A percentile compares a stretch with the other conserved stretches of the same genome.
Evolutionary conservation across 768 basidiomycete genomes (phyloP).

Genomic region (Boletus sensibilis): DNA sequence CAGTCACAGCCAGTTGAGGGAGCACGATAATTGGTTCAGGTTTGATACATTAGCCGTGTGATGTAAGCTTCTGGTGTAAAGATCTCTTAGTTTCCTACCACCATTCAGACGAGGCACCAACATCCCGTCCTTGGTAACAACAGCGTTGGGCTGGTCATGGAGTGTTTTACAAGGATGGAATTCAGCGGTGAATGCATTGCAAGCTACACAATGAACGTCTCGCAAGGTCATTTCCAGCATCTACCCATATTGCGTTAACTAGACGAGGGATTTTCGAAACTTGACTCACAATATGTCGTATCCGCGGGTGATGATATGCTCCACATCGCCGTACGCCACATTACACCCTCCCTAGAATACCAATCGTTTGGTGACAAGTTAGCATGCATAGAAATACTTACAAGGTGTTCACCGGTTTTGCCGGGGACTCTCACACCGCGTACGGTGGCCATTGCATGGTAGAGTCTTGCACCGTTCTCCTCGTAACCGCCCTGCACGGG

Average conservation of each 20-base stretch:
- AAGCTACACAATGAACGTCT: not conserved
- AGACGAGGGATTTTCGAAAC: not conserved
- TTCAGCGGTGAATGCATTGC: not conserved
- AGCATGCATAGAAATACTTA: conserved; percentile 30
- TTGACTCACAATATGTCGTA: conserved; percentile 46
- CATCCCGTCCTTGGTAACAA: not conserved
- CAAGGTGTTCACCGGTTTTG: conserved; percentile 70
- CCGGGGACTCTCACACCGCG: conserved; percentile 63
- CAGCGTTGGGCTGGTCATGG: too few relatives aligned
- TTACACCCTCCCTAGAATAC: conserved; percentile 40
- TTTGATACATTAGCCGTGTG: not conserved
- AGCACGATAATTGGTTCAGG: conserved; percentile 20
- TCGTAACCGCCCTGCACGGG: conserved; percentile 79
- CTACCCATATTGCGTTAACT: conserved; percentile 19
- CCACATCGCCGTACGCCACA: conserved; percentile 39
- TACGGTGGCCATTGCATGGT: conserved; percentile 60
- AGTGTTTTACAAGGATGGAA: not conserved
- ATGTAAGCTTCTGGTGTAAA: conserved; percentile 13
- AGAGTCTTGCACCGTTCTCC: conserved; percentile 61
- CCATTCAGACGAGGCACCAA: not conserved
- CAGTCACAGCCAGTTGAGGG: conserved; percentile 32
- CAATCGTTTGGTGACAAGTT: not conserved
- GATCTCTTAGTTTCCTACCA: not conserved
- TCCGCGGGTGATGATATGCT: conserved; percentile 37
- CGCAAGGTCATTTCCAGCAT: conserved; percentile 36